phyloP scores from a whole-genome alignment of 2,329 filamentous ascomycete genomes.

The Curvularia eragrostidis region DNA sequence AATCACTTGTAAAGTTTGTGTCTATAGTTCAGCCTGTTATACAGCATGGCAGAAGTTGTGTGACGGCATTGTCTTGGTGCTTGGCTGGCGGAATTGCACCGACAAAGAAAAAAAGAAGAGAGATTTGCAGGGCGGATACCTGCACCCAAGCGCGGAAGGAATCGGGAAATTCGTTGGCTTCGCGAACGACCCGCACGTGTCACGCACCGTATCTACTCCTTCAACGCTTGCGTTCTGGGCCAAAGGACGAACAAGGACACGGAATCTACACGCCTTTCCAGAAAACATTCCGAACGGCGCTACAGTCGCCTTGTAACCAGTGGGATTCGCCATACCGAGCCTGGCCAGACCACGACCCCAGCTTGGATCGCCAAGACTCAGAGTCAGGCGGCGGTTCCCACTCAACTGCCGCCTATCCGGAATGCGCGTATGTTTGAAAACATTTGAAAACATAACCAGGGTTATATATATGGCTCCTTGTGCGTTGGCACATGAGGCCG shows the following conservation, averaged over 20 bases:
- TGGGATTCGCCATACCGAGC: conserved; percentile 2
- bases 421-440: background rate
- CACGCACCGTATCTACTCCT: background rate
- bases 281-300: background rate
- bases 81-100: conserved; percentile 2
- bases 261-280: background rate
- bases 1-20: background rate
- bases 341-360: background rate
- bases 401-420: background rate
- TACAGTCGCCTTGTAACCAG: background rate
- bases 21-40: background rate
- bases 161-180: conserved; percentile 2
- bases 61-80: background rate
- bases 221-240: background rate
- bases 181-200: conserved; percentile 5
- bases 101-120: conserved; percentile 17
- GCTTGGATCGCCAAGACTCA: background rate
- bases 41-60: background rate
- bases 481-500: conserved; percentile 3
- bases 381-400: background rate
- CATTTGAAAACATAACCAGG: background rate
- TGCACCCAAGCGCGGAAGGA: conserved; percentile 11
- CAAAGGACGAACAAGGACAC: background rate
- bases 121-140: conserved; percentile 4
- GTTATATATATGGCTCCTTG: conserved; percentile 1